A percentile compares a stretch with the other conserved stretches of the same genome.
phyloP scores from a whole-genome alignment of 2,329 filamentous ascomycete species.

The Colletotrichum musicola region DNA sequence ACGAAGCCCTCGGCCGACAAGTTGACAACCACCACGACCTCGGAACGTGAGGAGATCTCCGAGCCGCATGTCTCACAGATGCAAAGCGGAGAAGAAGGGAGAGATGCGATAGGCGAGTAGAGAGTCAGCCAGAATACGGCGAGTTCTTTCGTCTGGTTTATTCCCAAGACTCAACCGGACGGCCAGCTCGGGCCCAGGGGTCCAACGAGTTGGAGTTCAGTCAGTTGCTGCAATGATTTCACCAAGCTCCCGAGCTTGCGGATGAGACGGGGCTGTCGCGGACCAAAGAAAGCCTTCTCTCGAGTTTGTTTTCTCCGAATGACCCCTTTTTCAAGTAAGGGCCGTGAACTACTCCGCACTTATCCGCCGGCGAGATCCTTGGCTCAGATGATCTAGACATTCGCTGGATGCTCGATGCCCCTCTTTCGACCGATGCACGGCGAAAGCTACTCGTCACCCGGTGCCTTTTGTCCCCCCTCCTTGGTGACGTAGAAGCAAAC shows the following conservation, averaged over 20 bases:
- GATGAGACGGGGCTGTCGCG: slow-evolving; percentile 1
- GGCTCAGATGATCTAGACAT: slow-evolving; percentile 7
- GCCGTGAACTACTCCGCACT: neutral
- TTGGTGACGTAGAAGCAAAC: slow-evolving; percentile 6
- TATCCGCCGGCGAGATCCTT: neutral
- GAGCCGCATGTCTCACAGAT: neutral
- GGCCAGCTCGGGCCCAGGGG: slow-evolving; percentile 23
- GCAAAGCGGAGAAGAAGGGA: neutral
- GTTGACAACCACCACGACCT: neutral
- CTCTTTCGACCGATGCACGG: slow-evolving; percentile 29
- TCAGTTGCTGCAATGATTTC: neutral
- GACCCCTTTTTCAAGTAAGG: slow-evolving; percentile 1
- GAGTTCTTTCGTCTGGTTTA: slow-evolving; percentile 7
- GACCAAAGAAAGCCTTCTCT: neutral
- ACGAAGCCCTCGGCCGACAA: neutral
- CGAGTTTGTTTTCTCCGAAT: neutral
- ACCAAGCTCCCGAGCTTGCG: slow-evolving; percentile 3
- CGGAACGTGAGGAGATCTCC: neutral
- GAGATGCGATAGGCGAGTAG: slow-evolving; percentile 24
- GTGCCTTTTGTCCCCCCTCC: neutral
- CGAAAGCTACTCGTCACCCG: slow-evolving; percentile 11
- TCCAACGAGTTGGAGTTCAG: neutral
- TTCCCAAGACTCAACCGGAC: neutral
- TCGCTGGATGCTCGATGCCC: neutral
- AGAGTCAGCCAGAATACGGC: neutral